phyloP scores from a whole-genome alignment of 2,329 filamentous ascomycete genomes.

The Fulvia fulva region DNA sequence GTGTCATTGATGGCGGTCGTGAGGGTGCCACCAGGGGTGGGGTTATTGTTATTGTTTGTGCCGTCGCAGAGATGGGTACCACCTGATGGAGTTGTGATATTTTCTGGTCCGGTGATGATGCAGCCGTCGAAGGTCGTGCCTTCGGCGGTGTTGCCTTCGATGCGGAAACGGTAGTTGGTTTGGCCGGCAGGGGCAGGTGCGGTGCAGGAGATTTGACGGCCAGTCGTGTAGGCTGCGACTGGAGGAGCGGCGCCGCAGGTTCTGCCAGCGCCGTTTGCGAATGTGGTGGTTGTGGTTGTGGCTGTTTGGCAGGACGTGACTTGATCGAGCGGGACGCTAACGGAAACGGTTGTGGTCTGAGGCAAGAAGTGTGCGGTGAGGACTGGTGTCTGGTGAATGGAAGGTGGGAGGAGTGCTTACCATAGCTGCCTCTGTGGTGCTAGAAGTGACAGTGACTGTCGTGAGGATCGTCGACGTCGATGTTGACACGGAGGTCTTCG shows the following conservation, averaged over 20 bases:
- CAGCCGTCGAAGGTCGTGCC: constrained; percentile 23
- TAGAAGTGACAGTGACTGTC: constrained; percentile 2
- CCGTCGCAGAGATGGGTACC: constrained; percentile 22
- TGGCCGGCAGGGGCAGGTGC: not conserved
- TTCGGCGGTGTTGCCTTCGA: constrained; percentile 19
- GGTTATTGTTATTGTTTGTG: constrained; percentile 12
- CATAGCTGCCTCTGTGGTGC: not conserved
- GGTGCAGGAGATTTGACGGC: not conserved
- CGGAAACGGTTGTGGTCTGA: not conserved
- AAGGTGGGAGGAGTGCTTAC: not conserved
- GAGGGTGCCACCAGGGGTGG: constrained; percentile 14
- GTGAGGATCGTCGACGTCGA: not conserved
- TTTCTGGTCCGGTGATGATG: constrained; percentile 13
- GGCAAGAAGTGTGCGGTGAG: not conserved
- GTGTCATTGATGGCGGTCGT: constrained; percentile 19
- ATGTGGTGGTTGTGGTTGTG: not conserved
- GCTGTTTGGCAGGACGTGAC: not conserved
- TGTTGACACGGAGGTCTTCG: constrained; percentile 2
- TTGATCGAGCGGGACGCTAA: not conserved
- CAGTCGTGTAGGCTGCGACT: constrained; percentile 11
- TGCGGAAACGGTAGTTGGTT: constrained; percentile 16
- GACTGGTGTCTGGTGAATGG: not conserved
- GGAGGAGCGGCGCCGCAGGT: not conserved
- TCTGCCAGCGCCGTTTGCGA: not conserved
- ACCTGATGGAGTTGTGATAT: constrained; percentile 19